Percentiles rank a stretch among this genome's conserved stretches.
phyloP scores from a whole-genome alignment of 345 rosid species.

The Dipteronia dyeriana region DNA sequence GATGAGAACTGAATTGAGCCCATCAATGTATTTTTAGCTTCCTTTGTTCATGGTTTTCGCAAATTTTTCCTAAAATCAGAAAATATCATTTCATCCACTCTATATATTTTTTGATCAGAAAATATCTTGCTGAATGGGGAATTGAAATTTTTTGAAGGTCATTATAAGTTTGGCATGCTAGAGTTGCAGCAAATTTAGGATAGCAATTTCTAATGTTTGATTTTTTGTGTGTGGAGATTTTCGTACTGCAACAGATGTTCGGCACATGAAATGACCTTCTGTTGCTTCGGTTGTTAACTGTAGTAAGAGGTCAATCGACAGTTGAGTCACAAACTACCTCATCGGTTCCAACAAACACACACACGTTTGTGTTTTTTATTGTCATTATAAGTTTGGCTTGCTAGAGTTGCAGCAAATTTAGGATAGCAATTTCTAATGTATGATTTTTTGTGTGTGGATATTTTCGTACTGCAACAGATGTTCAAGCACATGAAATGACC shows the following conservation, averaged over 20 bases:
- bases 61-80: neutral
- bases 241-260: neutral
- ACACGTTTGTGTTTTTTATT: no score
- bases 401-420: no score
- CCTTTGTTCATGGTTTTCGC: neutral
- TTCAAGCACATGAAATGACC: neutral
- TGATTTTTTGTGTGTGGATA: neutral
- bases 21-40: neutral
- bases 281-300: no score
- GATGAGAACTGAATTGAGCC: neutral
- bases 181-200: no score
- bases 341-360: no score
- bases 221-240: neutral
- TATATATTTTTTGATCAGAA: no score
- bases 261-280: neutral
- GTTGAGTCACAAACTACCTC: no score
- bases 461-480: neutral
- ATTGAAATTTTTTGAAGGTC: neutral
- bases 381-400: no score
- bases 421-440: neutral
- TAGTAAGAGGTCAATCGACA: no score
- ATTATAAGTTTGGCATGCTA: no score
- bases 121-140: neutral
- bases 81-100: neutral
- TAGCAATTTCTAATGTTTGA: neutral